These are phyloP conservation scores for Paulownia fortunei DNA, from an alignment of 257 asterid species.

Conservation along the genomic window DNA sequence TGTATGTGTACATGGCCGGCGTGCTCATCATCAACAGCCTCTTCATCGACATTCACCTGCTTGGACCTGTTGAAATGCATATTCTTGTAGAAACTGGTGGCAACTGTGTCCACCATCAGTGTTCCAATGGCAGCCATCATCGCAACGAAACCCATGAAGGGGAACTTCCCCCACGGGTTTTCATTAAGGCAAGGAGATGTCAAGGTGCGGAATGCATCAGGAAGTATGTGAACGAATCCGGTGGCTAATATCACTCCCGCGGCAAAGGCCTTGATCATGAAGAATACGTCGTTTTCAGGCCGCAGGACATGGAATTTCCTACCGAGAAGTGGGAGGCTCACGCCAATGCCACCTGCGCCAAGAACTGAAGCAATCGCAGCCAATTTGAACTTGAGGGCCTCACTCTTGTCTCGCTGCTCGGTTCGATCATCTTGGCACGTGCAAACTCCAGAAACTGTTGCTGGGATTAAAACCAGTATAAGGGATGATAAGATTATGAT, in stretches of 20 bases:
- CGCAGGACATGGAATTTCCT: conserved; percentile 37
- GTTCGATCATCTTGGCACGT: conserved; percentile 30
- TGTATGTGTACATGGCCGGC: conserved; percentile 42
- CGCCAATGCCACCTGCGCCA: conserved; percentile 55
- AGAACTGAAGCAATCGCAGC: conserved; percentile 53
- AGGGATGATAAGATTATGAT: conserved; percentile 34
- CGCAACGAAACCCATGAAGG: conserved; percentile 58
- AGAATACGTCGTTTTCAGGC: conserved; percentile 64
- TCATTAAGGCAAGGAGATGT: conserved; percentile 56
- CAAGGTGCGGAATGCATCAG: conserved; percentile 54
- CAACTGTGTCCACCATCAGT: conserved; percentile 57
- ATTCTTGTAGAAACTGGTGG: conserved; percentile 51
- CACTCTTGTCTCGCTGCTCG: conserved; percentile 22
- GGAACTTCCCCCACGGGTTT: conserved; percentile 60
- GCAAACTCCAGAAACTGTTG: conserved; percentile 25
- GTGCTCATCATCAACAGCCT: conserved; percentile 26
- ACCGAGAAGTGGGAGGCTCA: conserved; percentile 61
- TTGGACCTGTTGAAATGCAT: conserved; percentile 46
- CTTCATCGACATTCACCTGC: conserved; percentile 39
- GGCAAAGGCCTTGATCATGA: conserved; percentile 74
- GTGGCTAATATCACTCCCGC: conserved; percentile 71
- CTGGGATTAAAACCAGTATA: conserved; percentile 22
- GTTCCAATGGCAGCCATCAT: conserved; percentile 62
- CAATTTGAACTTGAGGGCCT: conserved; percentile 56
- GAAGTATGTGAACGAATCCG: conserved; percentile 68